Percentiles rank a stretch among this genome's conserved stretches.
These are phyloP conservation scores for Trichomonas gallinae DNA, from an alignment of 208 protist genomes.

Conservation along the genomic window DNA sequence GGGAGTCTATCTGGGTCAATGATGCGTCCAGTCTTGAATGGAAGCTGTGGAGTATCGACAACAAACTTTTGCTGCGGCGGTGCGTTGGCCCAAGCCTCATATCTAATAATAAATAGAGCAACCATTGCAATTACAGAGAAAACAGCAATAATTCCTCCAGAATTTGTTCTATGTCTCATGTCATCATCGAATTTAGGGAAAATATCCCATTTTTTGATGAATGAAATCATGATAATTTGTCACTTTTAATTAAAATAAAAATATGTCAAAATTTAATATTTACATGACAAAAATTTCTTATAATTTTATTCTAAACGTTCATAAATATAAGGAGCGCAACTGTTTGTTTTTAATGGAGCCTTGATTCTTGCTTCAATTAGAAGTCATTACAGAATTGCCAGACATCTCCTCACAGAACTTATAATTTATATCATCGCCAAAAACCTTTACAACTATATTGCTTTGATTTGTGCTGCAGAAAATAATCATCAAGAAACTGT, in stretches of 20 bases:
- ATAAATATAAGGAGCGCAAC: no score
- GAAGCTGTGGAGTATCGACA: neutral
- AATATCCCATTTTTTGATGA: conserved; percentile 1
- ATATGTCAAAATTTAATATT: no score
- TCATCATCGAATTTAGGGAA: neutral
- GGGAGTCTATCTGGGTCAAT: neutral
- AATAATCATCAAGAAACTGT: no score
- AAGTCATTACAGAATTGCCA: no score
- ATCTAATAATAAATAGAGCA: neutral
- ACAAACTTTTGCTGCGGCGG: neutral
- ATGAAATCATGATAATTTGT: neutral
- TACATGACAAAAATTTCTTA: no score
- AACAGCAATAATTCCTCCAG: neutral
- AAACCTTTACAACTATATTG: no score
- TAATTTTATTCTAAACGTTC: no score
- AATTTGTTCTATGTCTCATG: neutral
- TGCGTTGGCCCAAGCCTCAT: neutral
- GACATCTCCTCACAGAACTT: no score
- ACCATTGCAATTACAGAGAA: neutral
- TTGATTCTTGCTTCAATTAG: no score
- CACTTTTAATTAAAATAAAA: neutral
- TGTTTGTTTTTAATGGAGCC: no score
- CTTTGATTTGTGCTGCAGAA: no score
- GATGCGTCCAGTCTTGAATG: neutral
- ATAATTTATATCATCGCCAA: no score